Evolutionary conservation across 192 early-diverging fungal genomes (phyloP).

Genomic region (Coemansia sp.): DNA sequence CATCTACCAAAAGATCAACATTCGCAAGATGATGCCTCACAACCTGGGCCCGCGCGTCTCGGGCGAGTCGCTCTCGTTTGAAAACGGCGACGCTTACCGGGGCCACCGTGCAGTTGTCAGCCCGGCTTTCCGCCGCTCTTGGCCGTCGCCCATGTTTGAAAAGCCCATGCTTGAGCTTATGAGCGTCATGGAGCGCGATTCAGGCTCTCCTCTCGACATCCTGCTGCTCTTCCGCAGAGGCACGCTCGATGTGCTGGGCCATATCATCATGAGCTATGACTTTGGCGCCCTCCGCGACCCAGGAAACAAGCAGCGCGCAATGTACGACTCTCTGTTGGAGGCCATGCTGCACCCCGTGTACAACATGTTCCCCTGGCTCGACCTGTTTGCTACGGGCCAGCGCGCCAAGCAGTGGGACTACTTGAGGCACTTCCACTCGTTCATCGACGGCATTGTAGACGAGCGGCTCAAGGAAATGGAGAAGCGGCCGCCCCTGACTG

Average conservation of each 20-base stretch:
- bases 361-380: slow-evolving; percentile 60
- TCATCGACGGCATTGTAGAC: slow-evolving; percentile 56
- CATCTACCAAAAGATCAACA: slow-evolving; percentile 52
- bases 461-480: slow-evolving; percentile 36
- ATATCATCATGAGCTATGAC: slow-evolving; percentile 60
- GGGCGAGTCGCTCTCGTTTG: slow-evolving; percentile 49
- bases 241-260: slow-evolving; percentile 63
- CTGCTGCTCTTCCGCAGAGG: slow-evolving; percentile 50
- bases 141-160: slow-evolving; percentile 50
- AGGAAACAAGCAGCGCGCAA: slow-evolving; percentile 49
- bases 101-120: slow-evolving; percentile 56
- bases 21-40: slow-evolving; percentile 45
- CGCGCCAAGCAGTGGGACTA: slow-evolving; percentile 52
- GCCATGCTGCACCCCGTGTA: slow-evolving; percentile 55
- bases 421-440: slow-evolving; percentile 34
- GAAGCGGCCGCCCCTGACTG: slow-evolving; percentile 37
- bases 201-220: slow-evolving; percentile 38
- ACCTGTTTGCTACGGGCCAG: slow-evolving; percentile 46
- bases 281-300: slow-evolving; percentile 57
- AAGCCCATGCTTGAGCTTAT: slow-evolving; percentile 47
- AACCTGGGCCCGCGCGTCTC: slow-evolving; percentile 52
- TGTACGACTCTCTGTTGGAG: slow-evolving; percentile 54
- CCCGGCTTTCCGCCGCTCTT: slow-evolving; percentile 55
- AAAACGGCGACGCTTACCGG: slow-evolving; percentile 51
- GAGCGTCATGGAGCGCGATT: slow-evolving; percentile 45